Percentiles rank a stretch among this genome's conserved stretches.
phyloP scores from a whole-genome alignment of 208 protist genomes.

The Tetramitus jugosus region DNA sequence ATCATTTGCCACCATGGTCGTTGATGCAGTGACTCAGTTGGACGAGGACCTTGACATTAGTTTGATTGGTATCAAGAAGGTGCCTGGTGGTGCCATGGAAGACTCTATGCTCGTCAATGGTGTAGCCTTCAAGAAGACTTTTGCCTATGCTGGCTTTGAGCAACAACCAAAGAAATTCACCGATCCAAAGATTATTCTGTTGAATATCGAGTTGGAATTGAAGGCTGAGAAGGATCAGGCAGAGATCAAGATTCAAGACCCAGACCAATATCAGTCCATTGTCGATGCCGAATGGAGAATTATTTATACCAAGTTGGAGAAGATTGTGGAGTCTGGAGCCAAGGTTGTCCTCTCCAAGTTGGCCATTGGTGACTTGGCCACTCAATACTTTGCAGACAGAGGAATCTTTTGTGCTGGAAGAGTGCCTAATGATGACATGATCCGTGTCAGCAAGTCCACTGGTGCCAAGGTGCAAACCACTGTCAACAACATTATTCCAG shows the following conservation, averaged over 20 bases:
- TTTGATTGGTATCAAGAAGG: conserved; percentile 99
- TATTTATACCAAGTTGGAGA: conserved; percentile 99
- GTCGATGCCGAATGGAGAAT: conserved; percentile 99
- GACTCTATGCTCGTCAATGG: conserved; percentile 97
- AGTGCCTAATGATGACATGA: conserved; percentile 88
- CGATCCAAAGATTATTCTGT: conserved; percentile 93
- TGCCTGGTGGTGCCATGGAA: conserved; percentile 94
- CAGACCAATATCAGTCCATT: conserved; percentile 97
- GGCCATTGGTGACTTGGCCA: conserved; percentile 99
- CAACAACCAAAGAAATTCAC: conserved; percentile 97
- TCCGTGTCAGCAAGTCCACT: conserved; percentile 86
- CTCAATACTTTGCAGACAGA: conserved; percentile 99
- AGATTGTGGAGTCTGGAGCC: conserved; percentile 92
- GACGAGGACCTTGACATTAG: conserved; percentile 90
- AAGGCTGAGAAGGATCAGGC: conserved; percentile 99
- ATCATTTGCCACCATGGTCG: conserved; percentile 98
- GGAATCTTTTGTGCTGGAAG: conserved; percentile 99
- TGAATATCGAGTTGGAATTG: conserved; percentile 99
- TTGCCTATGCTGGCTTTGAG: conserved; percentile 99
- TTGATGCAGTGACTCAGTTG: conserved; percentile 90
- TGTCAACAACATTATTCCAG: conserved; percentile 79
- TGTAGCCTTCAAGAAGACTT: conserved; percentile 99
- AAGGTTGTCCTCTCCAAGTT: conserved; percentile 96
- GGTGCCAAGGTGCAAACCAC: conserved; percentile 94
- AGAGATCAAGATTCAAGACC: conserved; percentile 95